phyloP scores from a whole-genome alignment of 176 grass and related monocot genomes.

The Juncus inflexus region DNA sequence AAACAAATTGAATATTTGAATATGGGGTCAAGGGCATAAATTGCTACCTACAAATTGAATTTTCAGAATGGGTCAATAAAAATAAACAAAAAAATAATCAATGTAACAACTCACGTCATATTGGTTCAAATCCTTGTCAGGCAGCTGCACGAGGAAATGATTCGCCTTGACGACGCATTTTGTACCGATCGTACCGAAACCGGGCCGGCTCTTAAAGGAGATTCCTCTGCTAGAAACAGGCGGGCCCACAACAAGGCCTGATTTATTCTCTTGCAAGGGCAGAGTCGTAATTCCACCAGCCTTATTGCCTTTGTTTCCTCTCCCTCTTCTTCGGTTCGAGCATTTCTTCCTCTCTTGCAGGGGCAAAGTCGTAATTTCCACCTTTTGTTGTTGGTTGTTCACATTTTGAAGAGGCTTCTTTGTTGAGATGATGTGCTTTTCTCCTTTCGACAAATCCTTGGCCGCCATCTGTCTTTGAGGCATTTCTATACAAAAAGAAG shows the following conservation, averaged over 20 bases:
- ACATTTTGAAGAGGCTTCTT: constrained; percentile 91
- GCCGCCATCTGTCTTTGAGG: constrained; percentile 32
- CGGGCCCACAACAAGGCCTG: constrained; percentile 23
- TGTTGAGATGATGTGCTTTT: constrained; percentile 29
- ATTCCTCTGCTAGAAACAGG: constrained; percentile 64
- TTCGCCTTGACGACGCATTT: constrained; percentile 68
- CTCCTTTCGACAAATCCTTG: constrained; percentile 32
- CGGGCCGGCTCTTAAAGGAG: constrained; percentile 65
- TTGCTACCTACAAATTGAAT: too few species aligned
- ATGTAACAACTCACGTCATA: constrained; percentile 47
- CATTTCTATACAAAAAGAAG: constrained; percentile 32
- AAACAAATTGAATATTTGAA: too few species aligned
- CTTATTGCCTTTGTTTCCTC: constrained; percentile 37
- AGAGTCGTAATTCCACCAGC: neutral
- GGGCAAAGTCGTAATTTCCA: constrained; percentile 21
- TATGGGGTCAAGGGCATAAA: too few species aligned
- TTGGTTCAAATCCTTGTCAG: constrained; percentile 63
- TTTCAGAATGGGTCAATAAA: neutral
- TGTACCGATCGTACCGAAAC: constrained; percentile 73
- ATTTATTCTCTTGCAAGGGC: neutral
- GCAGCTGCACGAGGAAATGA: constrained; percentile 57
- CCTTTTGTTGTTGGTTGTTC: constrained; percentile 74
- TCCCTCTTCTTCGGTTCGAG: constrained; percentile 45
- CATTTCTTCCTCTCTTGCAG: constrained; percentile 53
- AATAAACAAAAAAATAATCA: neutral